Percentiles rank a stretch among this genome's conserved stretches.
Evolutionary conservation across 2,329 filamentous ascomycete genomes (phyloP).

Genomic region (Aspergillus puulaauensis): DNA sequence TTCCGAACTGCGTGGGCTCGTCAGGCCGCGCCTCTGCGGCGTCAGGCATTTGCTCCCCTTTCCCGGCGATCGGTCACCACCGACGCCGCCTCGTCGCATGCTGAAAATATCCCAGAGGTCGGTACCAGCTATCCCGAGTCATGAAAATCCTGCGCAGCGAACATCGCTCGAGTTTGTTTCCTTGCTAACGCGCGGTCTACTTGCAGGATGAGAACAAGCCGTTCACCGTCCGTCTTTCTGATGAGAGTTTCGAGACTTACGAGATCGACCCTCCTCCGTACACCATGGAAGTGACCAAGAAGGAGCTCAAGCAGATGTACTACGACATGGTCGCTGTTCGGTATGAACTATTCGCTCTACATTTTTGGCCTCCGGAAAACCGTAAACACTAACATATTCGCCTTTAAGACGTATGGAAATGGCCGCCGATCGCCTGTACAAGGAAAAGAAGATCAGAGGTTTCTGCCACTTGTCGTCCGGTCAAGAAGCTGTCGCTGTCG

Average conservation of each 20-base stretch:
- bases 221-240: conserved; percentile 88
- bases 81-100: conserved; percentile 87
- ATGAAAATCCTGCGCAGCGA: not conserved
- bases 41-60: conserved; percentile 46
- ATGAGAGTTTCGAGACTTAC: conserved; percentile 99
- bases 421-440: conserved; percentile 98
- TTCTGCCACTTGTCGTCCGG: conserved; percentile 99
- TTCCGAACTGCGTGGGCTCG: conserved; percentile 67
- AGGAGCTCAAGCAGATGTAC: conserved; percentile 98
- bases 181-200: conserved; percentile 21
- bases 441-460: conserved; percentile 99
- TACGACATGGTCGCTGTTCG: conserved; percentile 92
- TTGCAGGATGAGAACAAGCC: conserved; percentile 84
- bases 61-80: conserved; percentile 82
- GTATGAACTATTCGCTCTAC: conserved; percentile 54
- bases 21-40: conserved; percentile 58
- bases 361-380: not conserved
- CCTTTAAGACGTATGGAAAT: conserved; percentile 91
- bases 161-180: too few relatives aligned
- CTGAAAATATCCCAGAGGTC: conserved; percentile 75
- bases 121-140: conserved; percentile 26
- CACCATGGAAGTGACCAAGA: conserved; percentile 91
- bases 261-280: conserved; percentile 95
- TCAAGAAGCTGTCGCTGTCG: conserved; percentile 94
- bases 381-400: not conserved